Evolutionary conservation across 1,284 basidiomycete species (phyloP), one percentile per base, ranked within the genome.

Genomic region (Melanopsichium pennsylvanicum): DNA sequence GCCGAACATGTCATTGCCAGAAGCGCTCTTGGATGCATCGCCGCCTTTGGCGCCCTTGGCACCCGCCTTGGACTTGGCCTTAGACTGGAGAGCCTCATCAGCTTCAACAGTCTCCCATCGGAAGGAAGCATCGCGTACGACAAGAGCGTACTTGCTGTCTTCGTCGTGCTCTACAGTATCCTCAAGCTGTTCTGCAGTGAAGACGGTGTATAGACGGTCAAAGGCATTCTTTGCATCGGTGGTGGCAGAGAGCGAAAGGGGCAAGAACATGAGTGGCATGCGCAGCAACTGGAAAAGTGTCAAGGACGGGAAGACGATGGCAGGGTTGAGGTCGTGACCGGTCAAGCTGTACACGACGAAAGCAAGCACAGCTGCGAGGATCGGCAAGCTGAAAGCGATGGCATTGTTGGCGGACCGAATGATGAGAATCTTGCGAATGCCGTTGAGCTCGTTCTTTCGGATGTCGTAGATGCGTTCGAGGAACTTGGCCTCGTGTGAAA

Each of bases 311-410:
- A 80, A 81, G 36, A 80, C 62, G 56, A 87, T 81, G 2, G 87
- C 86, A 29, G 86, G 84, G 75, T 89, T 83, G 44, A 93, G 85
- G 0, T 82, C 62, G 77, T 93, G 88, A 1, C 89, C 87, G 0
- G 87, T 85, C 11, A 86, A 82, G 2, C 87, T 87, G 81, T 94
- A 95, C 1, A 89, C 88, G 52, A 94, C 85, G 76, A 97, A 95
- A 0, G 92, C 87, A 25, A 96, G 75, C 16, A 97, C 90, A 10
- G 91, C 88, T 0, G 91, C 91, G 21, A 97, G 82, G 3, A 88
- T 86, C 0, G 93, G 92, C 62, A 93, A 83, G 34, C 87, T 87
- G 81, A 90, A 84, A 0, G 88, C 87, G 8, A 87, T 74, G 1
- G 87, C 86, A 60, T 88, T 88, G 75, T 88, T 88, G 1, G 84